A percentile compares a stretch with the other conserved stretches of the same genome.
These are phyloP conservation scores for Przewalskia tangutica DNA, from an alignment of 257 asterid species.

Conservation along the genomic window DNA sequence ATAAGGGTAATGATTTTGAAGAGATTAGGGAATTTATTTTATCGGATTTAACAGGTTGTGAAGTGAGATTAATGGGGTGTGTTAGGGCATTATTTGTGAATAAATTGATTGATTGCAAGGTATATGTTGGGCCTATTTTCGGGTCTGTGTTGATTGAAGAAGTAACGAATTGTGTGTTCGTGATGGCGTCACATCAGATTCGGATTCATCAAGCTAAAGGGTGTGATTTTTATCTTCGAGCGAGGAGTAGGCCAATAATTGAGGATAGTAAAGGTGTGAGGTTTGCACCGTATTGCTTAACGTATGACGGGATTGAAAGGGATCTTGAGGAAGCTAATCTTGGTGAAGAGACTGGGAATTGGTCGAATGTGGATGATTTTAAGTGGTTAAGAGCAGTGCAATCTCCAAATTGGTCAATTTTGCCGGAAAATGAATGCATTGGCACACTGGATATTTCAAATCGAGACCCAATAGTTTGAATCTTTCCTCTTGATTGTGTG, in stretches of 20 bases:
- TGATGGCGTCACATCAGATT: conserved; percentile 78
- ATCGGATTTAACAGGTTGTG: conserved; percentile 53
- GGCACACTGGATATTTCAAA: conserved; percentile 27
- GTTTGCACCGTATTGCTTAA: conserved; percentile 68
- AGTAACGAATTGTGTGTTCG: conserved; percentile 47
- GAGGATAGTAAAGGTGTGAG: conserved; percentile 63
- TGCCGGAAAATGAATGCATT: conserved; percentile 48
- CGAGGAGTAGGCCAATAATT: conserved; percentile 83
- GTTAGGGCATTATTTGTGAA: conserved; percentile 72
- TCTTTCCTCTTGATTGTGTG: neutral
- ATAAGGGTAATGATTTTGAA: conserved; percentile 11
- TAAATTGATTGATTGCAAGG: conserved; percentile 45
- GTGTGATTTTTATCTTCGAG: conserved; percentile 73
- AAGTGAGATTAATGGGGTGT: conserved; percentile 57
- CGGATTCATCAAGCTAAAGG: conserved; percentile 62
- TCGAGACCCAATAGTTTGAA: neutral
- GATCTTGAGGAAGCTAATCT: conserved; percentile 66
- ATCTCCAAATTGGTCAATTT: conserved; percentile 78
- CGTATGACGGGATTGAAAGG: conserved; percentile 47
- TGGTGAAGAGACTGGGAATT: conserved; percentile 68
- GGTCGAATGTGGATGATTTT: conserved; percentile 87
- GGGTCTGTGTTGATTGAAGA: conserved; percentile 77
- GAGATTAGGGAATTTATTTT: conserved; percentile 57
- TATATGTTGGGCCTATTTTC: conserved; percentile 48
- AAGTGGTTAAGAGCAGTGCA: conserved; percentile 80